These are phyloP conservation scores for Mortierella sp. DNA, from an alignment of 371 early-diverging fungal species.

Conservation along the genomic window DNA sequence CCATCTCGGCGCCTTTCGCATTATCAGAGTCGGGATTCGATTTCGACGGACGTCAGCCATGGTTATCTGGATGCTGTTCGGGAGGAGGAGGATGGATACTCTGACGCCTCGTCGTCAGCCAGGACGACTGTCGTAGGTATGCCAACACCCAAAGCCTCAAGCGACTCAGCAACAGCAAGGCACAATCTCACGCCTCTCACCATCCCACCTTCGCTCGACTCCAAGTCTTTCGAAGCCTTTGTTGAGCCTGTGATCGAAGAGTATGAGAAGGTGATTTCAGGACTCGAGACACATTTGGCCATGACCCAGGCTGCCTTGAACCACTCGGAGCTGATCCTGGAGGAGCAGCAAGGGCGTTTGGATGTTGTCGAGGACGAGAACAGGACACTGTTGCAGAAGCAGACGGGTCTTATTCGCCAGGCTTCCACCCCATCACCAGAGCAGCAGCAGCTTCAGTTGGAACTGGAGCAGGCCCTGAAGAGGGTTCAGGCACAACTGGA, in stretches of 20 bases:
- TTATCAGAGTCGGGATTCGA: slow-evolving; percentile 41
- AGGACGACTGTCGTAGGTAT: slow-evolving; percentile 16
- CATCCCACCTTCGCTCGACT: slow-evolving; percentile 24
- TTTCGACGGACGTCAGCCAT: slow-evolving; percentile 45
- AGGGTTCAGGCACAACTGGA: slow-evolving; percentile 30
- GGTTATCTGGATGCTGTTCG: slow-evolving; percentile 34
- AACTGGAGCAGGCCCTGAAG: slow-evolving; percentile 25
- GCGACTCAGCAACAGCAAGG: slow-evolving; percentile 6
- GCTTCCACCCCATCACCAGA: slow-evolving; percentile 15
- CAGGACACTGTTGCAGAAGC: slow-evolving; percentile 14
- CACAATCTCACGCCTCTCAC: slow-evolving; percentile 26
- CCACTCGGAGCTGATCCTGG: slow-evolving; percentile 64
- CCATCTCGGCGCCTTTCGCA: slow-evolving; percentile 30
- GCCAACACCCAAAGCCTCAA: background rate
- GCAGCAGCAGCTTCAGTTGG: slow-evolving; percentile 21
- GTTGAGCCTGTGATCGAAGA: slow-evolving; percentile 82
- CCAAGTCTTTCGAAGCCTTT: slow-evolving; percentile 66
- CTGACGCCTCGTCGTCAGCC: slow-evolving; percentile 34
- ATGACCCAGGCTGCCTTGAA: slow-evolving; percentile 67
- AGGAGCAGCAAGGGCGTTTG: slow-evolving; percentile 63
- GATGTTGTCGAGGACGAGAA: slow-evolving; percentile 38
- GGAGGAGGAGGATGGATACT: slow-evolving; percentile 45
- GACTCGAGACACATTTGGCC: slow-evolving; percentile 70
- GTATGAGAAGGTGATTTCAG: slow-evolving; percentile 74
- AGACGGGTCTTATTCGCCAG: background rate